phyloP scores from a whole-genome alignment of 805 yeast genomes.

The Metschnikowia henanensis region DNA sequence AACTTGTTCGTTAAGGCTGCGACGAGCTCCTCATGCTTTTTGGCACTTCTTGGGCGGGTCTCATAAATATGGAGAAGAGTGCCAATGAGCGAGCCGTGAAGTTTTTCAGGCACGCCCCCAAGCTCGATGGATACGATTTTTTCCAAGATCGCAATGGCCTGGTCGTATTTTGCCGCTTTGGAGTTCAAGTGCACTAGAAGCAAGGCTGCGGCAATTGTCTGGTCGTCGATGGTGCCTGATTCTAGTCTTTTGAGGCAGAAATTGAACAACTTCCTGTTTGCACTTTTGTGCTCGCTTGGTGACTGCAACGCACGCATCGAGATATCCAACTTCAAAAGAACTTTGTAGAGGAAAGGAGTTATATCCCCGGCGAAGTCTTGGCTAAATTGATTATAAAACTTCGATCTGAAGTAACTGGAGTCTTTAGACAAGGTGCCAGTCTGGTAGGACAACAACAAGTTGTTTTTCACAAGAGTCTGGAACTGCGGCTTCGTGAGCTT shows the following conservation, averaged over 20 bases:
- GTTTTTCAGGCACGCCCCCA: neutral
- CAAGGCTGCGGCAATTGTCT: slow-evolving; percentile 27
- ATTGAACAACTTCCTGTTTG: slow-evolving; percentile 22
- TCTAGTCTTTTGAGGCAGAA: slow-evolving; percentile 9
- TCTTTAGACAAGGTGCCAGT: slow-evolving; percentile 36
- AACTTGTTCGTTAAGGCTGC: slow-evolving; percentile 6
- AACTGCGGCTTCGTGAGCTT: slow-evolving; percentile 38
- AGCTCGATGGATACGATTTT: slow-evolving; percentile 11
- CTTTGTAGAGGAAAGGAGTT: slow-evolving; percentile 29
- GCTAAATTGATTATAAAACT: slow-evolving; percentile 21
- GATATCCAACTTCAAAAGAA: slow-evolving; percentile 30
- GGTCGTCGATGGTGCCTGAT: slow-evolving; percentile 7
- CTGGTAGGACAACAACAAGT: slow-evolving; percentile 40
- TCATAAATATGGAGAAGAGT: slow-evolving; percentile 14
- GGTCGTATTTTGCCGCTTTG: slow-evolving; percentile 25
- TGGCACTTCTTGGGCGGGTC: neutral
- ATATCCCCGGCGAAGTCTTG: slow-evolving; percentile 31
- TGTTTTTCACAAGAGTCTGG: slow-evolving; percentile 42
- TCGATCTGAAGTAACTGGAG: slow-evolving; percentile 24
- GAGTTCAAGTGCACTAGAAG: slow-evolving; percentile 29
- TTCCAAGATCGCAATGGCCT: slow-evolving; percentile 19
- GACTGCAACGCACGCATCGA: slow-evolving; percentile 26
- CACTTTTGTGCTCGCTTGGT: slow-evolving; percentile 13
- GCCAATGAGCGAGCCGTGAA: slow-evolving; percentile 15
- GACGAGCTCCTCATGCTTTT: slow-evolving; percentile 4